Base-by-base conservation (phyloP, 1,139 yeast species). In the Neolecta irregularis region DNA sequence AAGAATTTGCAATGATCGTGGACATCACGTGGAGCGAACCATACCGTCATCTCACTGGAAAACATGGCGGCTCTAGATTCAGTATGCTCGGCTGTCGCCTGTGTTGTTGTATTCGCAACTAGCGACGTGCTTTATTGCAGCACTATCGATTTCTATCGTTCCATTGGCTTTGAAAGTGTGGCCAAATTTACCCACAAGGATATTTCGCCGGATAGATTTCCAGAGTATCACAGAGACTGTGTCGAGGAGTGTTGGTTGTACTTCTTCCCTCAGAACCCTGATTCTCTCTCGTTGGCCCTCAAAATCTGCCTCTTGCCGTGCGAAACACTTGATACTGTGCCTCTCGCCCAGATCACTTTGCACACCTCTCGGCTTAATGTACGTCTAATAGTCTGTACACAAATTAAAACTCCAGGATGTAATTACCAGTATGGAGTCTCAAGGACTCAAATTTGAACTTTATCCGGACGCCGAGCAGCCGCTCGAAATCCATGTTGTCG, bases 231-330 rank as follows among this genome's bases (percentile, higher is more conserved):
- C 45, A 35, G 48, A 49, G 42, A 49, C 48, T 44, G 52, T 13
- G 33, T 49, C 35, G 36, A 46, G 33, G 79, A 72, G 52, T 50
- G 65, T 29, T 72, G 79, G 79, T 49, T 72, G 28, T 69, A 69
- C 48, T 55, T 66, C 13, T 67, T 64, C 37, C 33, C 55, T 18
- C 63, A 62, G 41, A 52, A 48, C 15, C 54, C 54, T 25, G 43
- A 45, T n/a, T n/a, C n/a, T n/a, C n/a, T n/a, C 30, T 45, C 46
- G 21, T 46, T 46, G 28, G 54, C 57, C 13, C 28, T 57, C 40
- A 58, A 57, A 45, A 40, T 58, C 24, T 45, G 60, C 17, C 46
- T 49, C 16, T 43, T 44, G 13, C 40, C 43, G 5, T 28, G 30
- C 11, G 38, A 21, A 15, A 43, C 49, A n/a, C 38, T 43, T 7